Evolutionary conservation across 768 basidiomycete species (phyloP), one percentile per base, ranked within the genome.

Genomic region (Xanthoconium stramineum): DNA sequence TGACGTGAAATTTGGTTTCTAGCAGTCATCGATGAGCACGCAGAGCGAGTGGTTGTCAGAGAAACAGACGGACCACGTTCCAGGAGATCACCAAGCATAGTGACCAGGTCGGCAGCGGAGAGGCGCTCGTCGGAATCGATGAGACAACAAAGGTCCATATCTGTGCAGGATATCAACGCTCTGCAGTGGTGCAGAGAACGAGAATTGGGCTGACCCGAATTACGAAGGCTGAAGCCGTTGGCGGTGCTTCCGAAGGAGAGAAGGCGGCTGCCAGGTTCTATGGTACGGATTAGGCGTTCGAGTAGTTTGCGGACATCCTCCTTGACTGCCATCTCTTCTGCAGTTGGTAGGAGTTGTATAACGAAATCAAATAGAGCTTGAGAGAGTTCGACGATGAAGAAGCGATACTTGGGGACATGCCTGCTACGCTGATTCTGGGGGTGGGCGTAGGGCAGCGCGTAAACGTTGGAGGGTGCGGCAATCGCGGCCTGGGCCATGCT

Each of bases 61-160:
- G 53, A 30, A 39, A 60, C 19, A 50, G 49, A 80, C 85, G 58
- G 65, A 95, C 96, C 94, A 72, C 91, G 84, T 76, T 96, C 91
- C 24, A 98, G 84, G 55, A 98, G 79, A 73, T 94, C 89, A 44
- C 93, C 94, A 44, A 98, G 83, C 84, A 91, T 89, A 59, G 88
- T 91, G 62, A 99, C 96, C 43, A 98, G 83, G 80, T 98, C 91
- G 40, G 88, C 80, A 13, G 96, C 88, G 35, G 88, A 81, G 61
- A 83, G 84, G 56, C 78, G 89, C 73, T 86, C 86, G 55, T 86
- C 82, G 10, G 91, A 89, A 72, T 96, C 92, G 70, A 97, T 92
- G 69, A 99, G 81, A 73, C 94, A 98, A 70, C 95, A 98, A 35
- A 99, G 77, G 75, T 99, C 96, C 96, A 99, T 98, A 74, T 99